A percentile compares a stretch with the other conserved stretches of the same genome.
Conservation (phyloP, 768 basidiomycete species). For the Leccinum subtestaceum region DNA sequence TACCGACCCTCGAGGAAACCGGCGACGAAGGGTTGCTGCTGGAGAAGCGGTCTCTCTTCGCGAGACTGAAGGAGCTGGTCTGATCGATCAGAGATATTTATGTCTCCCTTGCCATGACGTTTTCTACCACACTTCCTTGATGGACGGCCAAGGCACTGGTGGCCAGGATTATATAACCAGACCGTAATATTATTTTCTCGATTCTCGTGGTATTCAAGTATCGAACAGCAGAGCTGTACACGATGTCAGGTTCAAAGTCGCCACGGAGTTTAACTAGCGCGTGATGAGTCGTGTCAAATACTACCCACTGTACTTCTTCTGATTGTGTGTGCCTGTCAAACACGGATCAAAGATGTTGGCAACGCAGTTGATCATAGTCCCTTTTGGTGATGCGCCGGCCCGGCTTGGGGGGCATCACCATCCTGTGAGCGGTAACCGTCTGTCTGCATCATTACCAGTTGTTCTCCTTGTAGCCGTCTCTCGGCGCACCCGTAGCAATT, state of each 20-base stretch:
- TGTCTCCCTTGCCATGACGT: not conserved
- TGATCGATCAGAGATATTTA: not conserved
- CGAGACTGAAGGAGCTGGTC: conserved; percentile 4
- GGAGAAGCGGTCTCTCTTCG: conserved; percentile 9
- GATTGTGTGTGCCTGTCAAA: not conserved
- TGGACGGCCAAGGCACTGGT: not conserved
- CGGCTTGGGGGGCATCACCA: not conserved
- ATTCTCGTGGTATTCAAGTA: not conserved
- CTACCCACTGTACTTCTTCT: not conserved
- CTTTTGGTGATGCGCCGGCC: not conserved
- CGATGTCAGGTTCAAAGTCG: not conserved
- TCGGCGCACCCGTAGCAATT: not conserved
- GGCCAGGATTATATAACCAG: not conserved
- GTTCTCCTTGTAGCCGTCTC: not conserved
- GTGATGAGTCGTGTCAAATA: not conserved
- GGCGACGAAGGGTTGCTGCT: conserved; percentile 35
- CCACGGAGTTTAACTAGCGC: not conserved
- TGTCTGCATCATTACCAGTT: not conserved
- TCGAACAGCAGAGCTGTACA: not conserved
- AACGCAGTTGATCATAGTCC: not conserved
- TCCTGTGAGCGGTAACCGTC: not conserved
- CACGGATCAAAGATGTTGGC: not conserved
- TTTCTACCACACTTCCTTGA: not conserved
- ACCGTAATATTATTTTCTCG: not conserved
- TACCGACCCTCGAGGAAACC: conserved; percentile 69